These are phyloP conservation scores for Rutstroemia sp. DNA, from an alignment of 2,329 filamentous ascomycete genomes.

Conservation along the genomic window DNA sequence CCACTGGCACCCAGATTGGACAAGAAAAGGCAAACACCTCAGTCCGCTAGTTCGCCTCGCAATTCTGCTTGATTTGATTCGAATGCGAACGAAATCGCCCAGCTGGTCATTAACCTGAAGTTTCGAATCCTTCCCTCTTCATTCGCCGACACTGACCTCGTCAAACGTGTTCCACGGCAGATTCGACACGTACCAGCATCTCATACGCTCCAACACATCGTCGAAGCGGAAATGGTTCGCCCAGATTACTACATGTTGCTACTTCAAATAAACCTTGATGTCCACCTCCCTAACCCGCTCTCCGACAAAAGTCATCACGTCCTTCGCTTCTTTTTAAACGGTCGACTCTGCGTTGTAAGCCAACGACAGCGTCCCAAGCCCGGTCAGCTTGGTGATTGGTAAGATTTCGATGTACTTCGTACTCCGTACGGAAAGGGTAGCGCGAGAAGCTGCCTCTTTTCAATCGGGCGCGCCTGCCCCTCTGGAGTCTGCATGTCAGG, in stretches of 20 bases:
- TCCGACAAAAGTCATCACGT: not conserved
- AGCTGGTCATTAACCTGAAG: not conserved
- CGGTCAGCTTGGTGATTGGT: not conserved
- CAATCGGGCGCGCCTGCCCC: not conserved
- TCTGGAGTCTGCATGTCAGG: not conserved
- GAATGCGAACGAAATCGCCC: not conserved
- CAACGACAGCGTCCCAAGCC: not conserved
- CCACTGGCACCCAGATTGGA: not conserved
- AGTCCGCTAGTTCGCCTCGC: conserved; percentile 13
- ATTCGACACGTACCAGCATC: conserved; percentile 1
- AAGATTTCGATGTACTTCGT: not conserved
- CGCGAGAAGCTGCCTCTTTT: not conserved
- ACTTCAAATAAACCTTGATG: conserved; percentile 7
- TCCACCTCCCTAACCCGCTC: not conserved
- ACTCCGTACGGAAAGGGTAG: not conserved
- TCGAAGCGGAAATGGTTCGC: conserved; percentile 9
- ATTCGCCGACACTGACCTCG: conserved; percentile 9
- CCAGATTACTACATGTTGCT: conserved; percentile 5
- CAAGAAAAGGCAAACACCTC: conserved; percentile 1
- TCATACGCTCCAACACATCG: conserved; percentile 9
- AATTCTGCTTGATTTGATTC: conserved; percentile 2
- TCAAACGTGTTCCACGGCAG: conserved; percentile 8
- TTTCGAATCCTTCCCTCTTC: not conserved
- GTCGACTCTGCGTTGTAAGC: conserved; percentile 3
- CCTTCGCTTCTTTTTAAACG: conserved; percentile 3